Conservation (phyloP, 352 stramenopile species). For the Aphanomyces cochlioides region DNA sequence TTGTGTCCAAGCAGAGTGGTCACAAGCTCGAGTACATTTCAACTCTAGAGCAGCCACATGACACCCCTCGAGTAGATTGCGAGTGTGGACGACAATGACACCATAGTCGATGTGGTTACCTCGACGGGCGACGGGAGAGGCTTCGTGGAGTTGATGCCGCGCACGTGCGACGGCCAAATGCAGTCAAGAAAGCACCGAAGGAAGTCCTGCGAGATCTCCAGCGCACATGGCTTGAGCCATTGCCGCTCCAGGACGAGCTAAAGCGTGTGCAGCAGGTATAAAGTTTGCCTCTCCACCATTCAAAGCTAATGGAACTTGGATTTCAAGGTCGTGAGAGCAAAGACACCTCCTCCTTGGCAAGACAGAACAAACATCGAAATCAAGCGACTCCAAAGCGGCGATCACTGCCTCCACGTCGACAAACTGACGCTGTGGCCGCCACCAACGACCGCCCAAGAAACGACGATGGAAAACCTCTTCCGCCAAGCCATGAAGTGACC, state of each 20-base stretch:
- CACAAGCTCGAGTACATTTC: background rate
- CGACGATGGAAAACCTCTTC: too few species aligned
- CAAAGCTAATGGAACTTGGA: too few species aligned
- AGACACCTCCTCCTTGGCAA: too few species aligned
- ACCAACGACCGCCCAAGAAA: too few species aligned
- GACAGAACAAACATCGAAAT: too few species aligned
- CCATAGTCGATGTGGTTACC: background rate
- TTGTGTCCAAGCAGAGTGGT: background rate
- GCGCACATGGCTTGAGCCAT: background rate
- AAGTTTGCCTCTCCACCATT: too few species aligned
- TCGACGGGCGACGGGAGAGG: background rate
- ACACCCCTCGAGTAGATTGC: background rate
- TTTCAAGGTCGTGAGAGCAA: too few species aligned
- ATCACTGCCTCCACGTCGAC: too few species aligned
- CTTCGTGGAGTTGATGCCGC: background rate
- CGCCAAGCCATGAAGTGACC: background rate
- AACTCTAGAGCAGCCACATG: background rate
- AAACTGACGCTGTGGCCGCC: too few species aligned
- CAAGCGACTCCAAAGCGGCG: too few species aligned
- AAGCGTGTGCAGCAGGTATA: background rate
- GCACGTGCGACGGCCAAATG: background rate
- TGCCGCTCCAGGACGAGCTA: slow-evolving; percentile 9
- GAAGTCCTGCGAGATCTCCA: slow-evolving; percentile 4
- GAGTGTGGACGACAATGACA: background rate
- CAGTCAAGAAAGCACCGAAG: background rate